Percentiles rank a stretch among this genome's conserved stretches.
Evolutionary conservation across 306 rosid genomes (phyloP).

Genomic region (Hippophae gyantsensis): DNA sequence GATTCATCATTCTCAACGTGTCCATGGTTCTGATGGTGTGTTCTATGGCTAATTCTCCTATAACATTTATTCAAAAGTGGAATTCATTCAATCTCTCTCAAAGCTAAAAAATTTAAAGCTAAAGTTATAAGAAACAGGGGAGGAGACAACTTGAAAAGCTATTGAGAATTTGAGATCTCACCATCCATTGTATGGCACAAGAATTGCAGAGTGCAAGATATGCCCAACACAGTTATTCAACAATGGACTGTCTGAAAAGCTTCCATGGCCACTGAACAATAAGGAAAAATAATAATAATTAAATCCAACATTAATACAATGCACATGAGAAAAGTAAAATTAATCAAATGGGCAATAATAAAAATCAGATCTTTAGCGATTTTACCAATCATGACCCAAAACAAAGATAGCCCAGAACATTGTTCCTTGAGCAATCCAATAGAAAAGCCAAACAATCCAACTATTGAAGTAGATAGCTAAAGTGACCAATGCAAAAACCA

Average conservation of each 20-base stretch:
- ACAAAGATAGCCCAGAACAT: constrained; percentile 99
- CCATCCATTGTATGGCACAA: constrained; percentile 96
- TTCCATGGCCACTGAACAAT: constrained; percentile 86
- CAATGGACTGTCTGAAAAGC: constrained; percentile 59
- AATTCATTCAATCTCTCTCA: neutral
- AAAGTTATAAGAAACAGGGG: neutral
- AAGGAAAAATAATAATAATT: neutral
- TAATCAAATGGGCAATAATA: neutral
- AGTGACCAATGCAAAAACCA: constrained; percentile 32
- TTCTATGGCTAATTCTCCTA: constrained; percentile 96
- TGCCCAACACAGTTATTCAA: constrained; percentile 69
- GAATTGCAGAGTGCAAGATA: constrained; percentile 77
- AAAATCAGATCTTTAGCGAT: neutral
- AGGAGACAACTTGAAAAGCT: neutral
- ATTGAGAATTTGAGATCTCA: constrained; percentile 25
- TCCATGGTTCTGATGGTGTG: constrained; percentile 98
- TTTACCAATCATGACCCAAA: constrained; percentile 90
- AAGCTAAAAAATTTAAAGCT: neutral
- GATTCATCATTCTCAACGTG: constrained; percentile 92
- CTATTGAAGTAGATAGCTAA: constrained; percentile 33
- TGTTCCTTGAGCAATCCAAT: constrained; percentile 83
- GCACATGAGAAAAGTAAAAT: neutral
- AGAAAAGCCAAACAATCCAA: constrained; percentile 62
- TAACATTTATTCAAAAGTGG: neutral
- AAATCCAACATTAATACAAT: neutral